These are phyloP conservation scores for Salix viminalis DNA, from an alignment of 345 rosid species.

Conservation along the genomic window DNA sequence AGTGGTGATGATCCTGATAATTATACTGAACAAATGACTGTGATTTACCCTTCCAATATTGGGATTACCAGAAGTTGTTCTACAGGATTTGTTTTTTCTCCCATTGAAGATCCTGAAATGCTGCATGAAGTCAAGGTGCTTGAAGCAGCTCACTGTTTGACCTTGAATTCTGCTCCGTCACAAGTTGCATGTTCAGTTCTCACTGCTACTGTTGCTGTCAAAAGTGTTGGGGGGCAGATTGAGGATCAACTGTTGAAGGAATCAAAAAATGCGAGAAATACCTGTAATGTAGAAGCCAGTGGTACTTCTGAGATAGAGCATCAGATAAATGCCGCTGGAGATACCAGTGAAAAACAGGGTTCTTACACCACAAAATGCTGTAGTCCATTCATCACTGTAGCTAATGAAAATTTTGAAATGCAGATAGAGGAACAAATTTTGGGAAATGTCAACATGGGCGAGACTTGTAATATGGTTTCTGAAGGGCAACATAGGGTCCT, in stretches of 20 bases:
- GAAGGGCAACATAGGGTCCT: constrained; percentile 4
- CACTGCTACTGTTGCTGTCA: constrained; percentile 18
- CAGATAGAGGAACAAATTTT: background rate
- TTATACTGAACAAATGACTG: constrained; percentile 11
- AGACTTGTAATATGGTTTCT: constrained; percentile 17
- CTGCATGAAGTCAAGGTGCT: constrained; percentile 33
- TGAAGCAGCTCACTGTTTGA: constrained; percentile 26
- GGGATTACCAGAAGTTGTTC: constrained; percentile 11
- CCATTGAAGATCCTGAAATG: constrained; percentile 14
- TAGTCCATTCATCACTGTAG: background rate
- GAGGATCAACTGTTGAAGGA: constrained; percentile 23
- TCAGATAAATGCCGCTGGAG: constrained; percentile 19
- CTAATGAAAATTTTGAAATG: constrained; percentile 9
- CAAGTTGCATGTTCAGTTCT: constrained; percentile 22
- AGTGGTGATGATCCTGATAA: constrained; percentile 13
- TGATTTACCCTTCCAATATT: constrained; percentile 2
- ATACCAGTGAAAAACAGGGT: constrained; percentile 19
- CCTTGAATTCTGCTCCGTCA: constrained; percentile 28
- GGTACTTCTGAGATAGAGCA: constrained; percentile 18
- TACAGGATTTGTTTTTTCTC: constrained; percentile 9
- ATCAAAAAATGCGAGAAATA: background rate
- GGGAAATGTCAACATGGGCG: background rate
- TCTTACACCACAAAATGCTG: constrained; percentile 8
- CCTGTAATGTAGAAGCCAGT: background rate
- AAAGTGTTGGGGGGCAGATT: constrained; percentile 15